Evolutionary conservation across 441 rosid genomes (phyloP).

Genomic region (Geranium incanum): DNA sequence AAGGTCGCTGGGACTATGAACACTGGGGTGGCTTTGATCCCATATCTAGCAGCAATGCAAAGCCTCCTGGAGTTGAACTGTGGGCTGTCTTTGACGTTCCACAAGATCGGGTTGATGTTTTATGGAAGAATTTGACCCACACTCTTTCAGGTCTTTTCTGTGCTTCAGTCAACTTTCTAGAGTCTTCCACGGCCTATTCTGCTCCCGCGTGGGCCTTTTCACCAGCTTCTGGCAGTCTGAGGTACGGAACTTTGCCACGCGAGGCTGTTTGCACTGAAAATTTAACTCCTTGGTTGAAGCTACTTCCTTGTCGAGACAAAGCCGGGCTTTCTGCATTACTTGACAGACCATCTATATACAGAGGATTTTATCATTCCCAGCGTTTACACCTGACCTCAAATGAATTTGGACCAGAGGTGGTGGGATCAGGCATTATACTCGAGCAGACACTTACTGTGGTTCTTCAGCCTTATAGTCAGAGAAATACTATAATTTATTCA

Average conservation of each 20-base stretch:
- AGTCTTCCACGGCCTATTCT: slow-evolving; percentile 72
- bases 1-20: slow-evolving; percentile 96
- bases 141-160: slow-evolving; percentile 90
- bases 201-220: slow-evolving; percentile 77
- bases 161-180: slow-evolving; percentile 86
- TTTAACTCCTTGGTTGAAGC: slow-evolving; percentile 93
- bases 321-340: slow-evolving; percentile 67
- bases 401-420: slow-evolving; percentile 29
- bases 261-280: slow-evolving; percentile 99
- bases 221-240: slow-evolving; percentile 48
- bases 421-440: slow-evolving; percentile 46
- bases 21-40: slow-evolving; percentile 94
- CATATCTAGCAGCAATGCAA: slow-evolving; percentile 74
- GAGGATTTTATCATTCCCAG: slow-evolving; percentile 88
- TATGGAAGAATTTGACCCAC: slow-evolving; percentile 86
- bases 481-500: slow-evolving; percentile 19
- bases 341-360: slow-evolving; percentile 85
- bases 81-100: slow-evolving; percentile 96
- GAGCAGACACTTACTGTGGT: slow-evolving; percentile 82
- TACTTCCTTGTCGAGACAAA: slow-evolving; percentile 95
- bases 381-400: slow-evolving; percentile 48
- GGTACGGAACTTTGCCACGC: slow-evolving; percentile 88
- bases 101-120: slow-evolving; percentile 58
- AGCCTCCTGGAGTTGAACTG: slow-evolving; percentile 91
- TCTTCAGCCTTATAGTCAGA: slow-evolving; percentile 52